phyloP scores from a whole-genome alignment of 192 early-diverging fungal species.

The Fimicolochytrium jonesii region DNA sequence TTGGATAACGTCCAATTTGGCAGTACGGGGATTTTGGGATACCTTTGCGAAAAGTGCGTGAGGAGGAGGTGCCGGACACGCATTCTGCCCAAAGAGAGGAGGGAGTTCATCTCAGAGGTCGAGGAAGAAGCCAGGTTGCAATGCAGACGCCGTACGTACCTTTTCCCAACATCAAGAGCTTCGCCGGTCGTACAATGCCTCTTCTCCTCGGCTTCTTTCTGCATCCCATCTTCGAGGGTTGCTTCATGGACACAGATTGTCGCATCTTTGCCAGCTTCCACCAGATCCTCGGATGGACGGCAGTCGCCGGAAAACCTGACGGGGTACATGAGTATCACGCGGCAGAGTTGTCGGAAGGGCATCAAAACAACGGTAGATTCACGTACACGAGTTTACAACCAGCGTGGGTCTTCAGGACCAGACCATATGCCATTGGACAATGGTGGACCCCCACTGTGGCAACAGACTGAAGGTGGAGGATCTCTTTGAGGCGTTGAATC shows the following conservation, averaged over 20 bases:
- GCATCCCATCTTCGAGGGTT: slow-evolving; percentile 55
- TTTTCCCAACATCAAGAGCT: slow-evolving; percentile 76
- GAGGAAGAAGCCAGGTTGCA: background rate
- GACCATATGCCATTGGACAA: slow-evolving; percentile 76
- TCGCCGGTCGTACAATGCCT: slow-evolving; percentile 84
- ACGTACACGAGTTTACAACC: slow-evolving; percentile 67
- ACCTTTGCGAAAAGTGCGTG: slow-evolving; percentile 97
- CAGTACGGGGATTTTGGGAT: slow-evolving; percentile 73
- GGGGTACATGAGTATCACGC: background rate
- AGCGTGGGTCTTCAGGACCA: slow-evolving; percentile 61
- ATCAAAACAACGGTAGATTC: background rate
- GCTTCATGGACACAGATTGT: slow-evolving; percentile 85
- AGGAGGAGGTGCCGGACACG: slow-evolving; percentile 75
- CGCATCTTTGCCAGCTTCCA: slow-evolving; percentile 61
- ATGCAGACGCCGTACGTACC: background rate
- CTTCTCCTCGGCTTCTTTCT: slow-evolving; percentile 76
- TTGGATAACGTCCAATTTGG: slow-evolving; percentile 17
- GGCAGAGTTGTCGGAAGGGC: too few relatives aligned
- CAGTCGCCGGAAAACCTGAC: slow-evolving; percentile 85
- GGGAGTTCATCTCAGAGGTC: background rate
- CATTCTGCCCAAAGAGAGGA: slow-evolving; percentile 68
- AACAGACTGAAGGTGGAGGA: slow-evolving; percentile 53
- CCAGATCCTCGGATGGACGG: slow-evolving; percentile 74
- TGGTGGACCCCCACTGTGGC: slow-evolving; percentile 76
- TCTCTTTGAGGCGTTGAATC: background rate